Base-by-base conservation (phyloP, 2,329 filamentous ascomycete species). In the Alternaria sp. region DNA sequence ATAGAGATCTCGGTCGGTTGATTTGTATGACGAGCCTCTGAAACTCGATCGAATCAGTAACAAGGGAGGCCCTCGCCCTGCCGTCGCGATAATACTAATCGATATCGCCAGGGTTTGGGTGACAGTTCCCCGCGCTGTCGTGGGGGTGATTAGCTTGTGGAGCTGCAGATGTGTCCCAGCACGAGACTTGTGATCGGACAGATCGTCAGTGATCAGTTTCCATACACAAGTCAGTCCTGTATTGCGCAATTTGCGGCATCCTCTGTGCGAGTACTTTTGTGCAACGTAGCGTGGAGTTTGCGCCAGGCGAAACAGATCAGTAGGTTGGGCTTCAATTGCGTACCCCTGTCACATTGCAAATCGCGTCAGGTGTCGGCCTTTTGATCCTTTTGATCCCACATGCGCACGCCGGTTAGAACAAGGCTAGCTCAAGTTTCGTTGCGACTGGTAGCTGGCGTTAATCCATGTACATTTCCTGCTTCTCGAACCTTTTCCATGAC, bases 381-480 rank as follows among this genome's bases (percentile, higher is more conserved):
- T 3, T 21, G 51, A 25, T 41, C 37, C 18, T 33, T 30, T 49
- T 53, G 25, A 45, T 56, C 33, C 25, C 30, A 44, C 63, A 55
- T 18, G 28, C 60, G 33, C 49, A 37, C 50, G 41, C 37, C 33
- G 26, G 14, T 7, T 56, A 21, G 23, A 57, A 59, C 55, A 57
- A 33, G 51, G 45, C 55, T 61, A 58, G 44, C 53, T 51, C 33
- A 8, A 33, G 41, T 20, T 47, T 51, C 55, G 51, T 57, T 66
- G 50, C 63, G 47, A 64, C 65, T 64, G 61, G 64, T 51, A 43
- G 15, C 26, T 43, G 21, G 33, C 47, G 61, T 64, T 50, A 61
- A 67, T n/a, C 58, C n/a, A 47, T 58, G 30, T 65, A 44, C 55
- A 45, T 41, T 58, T 45, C 37, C 61, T 63, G 20, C 49, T 53